Evolutionary conservation across 345 rosid species (phyloP).

Genomic region (Dimocarpus longan): DNA sequence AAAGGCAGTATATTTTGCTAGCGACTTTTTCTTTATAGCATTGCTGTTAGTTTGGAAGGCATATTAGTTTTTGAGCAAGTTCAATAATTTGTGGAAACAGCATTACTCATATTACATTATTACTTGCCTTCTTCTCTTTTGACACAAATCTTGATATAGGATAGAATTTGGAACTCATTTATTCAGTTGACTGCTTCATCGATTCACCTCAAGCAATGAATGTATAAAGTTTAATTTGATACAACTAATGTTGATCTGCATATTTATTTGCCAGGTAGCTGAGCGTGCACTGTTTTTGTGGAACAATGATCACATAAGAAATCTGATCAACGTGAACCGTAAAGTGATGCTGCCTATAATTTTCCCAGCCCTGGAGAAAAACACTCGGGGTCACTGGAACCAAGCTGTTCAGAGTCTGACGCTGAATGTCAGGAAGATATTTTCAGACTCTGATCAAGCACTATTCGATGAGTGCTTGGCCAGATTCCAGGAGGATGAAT

Average conservation of each 20-base stretch:
- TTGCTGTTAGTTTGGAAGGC: neutral
- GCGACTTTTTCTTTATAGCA: neutral
- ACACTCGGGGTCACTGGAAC: conserved; percentile 58
- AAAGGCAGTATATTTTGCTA: neutral
- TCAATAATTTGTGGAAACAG: neutral
- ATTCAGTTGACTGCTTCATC: neutral
- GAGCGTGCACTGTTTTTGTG: conserved; percentile 64
- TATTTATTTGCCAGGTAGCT: conserved; percentile 46
- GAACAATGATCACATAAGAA: conserved; percentile 67
- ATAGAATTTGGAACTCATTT: neutral
- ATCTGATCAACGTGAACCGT: conserved; percentile 46
- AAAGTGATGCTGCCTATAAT: conserved; percentile 58
- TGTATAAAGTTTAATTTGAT: neutral
- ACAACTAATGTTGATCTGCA: neutral
- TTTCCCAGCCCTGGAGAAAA: conserved; percentile 61
- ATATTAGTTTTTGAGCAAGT: neutral
- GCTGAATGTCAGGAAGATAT: conserved; percentile 55
- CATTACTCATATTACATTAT: neutral
- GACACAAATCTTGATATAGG: neutral
- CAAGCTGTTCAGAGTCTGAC: conserved; percentile 71
- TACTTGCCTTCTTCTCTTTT: neutral
- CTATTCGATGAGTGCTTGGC: conserved; percentile 70
- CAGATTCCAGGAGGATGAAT: conserved; percentile 59
- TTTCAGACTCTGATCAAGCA: conserved; percentile 56
- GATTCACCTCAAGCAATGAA: conserved; percentile 1